Percentiles rank a stretch among this genome's conserved stretches.
Conservation (phyloP, 2,329 filamentous ascomycete genomes). For the Aspergillus jensenii region DNA sequence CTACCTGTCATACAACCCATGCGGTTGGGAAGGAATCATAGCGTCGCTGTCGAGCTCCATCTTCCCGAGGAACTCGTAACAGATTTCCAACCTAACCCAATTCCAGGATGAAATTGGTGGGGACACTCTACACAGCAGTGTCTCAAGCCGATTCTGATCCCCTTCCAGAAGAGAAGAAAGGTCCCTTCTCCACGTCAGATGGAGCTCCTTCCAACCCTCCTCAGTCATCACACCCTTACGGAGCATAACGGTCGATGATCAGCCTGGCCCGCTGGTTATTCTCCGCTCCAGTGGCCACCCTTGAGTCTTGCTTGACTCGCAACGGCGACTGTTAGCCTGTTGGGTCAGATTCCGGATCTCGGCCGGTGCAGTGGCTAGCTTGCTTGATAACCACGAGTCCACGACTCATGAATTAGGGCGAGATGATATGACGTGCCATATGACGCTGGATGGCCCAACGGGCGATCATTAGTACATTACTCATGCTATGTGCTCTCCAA, state of each 20-base stretch:
- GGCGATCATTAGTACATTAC: neutral
- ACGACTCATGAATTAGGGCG: neutral
- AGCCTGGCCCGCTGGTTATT: conserved; percentile 1
- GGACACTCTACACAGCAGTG: neutral
- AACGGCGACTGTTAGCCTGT: neutral
- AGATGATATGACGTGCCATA: neutral
- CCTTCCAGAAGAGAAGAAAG: conserved; percentile 13
- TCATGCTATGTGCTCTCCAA: neutral
- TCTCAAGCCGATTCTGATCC: neutral
- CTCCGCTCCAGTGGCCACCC: neutral
- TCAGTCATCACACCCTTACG: neutral
- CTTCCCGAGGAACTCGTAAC: neutral
- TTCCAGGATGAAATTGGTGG: neutral
- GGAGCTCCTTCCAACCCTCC: neutral
- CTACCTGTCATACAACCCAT: conserved; percentile 1
- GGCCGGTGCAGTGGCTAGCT: neutral
- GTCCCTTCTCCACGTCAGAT: neutral
- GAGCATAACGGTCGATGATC: conserved; percentile 14
- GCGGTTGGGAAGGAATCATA: conserved; percentile 4
- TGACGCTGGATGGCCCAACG: neutral
- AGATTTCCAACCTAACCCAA: neutral
- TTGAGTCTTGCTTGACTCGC: neutral
- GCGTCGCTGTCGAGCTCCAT: neutral
- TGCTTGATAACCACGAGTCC: neutral
- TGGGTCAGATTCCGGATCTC: conserved; percentile 4